Conservation (phyloP, 106 monocot species). For the Triglochin maritima region DNA sequence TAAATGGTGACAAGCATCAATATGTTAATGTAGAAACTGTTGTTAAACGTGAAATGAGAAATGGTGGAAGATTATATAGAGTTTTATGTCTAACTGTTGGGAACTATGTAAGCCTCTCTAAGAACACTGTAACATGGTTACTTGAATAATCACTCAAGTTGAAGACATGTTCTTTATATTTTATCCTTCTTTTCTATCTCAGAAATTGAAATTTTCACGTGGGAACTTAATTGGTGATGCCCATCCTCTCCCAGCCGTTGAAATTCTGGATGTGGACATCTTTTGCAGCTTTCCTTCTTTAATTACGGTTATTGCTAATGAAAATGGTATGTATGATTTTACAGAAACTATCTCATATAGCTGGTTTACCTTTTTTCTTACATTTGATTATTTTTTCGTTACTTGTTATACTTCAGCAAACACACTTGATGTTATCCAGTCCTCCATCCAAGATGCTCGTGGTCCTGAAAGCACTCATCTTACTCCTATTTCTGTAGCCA, state of each 20-base stretch:
- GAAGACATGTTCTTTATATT: background rate
- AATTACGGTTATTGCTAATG: slow-evolving; percentile 67
- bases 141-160: background rate
- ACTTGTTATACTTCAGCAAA: slow-evolving; percentile 30
- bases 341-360: background rate
- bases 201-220: slow-evolving; percentile 86
- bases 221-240: slow-evolving; percentile 71
- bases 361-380: background rate
- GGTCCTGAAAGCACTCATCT: slow-evolving; percentile 35
- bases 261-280: slow-evolving; percentile 40
- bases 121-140: background rate
- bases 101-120: slow-evolving; percentile 49
- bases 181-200: slow-evolving; percentile 12
- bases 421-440: slow-evolving; percentile 44
- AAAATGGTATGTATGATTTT: slow-evolving; percentile 42
- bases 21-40: slow-evolving; percentile 16
- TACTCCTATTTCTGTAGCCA: slow-evolving; percentile 53
- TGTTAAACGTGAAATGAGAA: slow-evolving; percentile 20
- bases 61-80: slow-evolving; percentile 34
- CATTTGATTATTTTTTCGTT: slow-evolving; percentile 6
- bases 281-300: slow-evolving; percentile 71
- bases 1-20: slow-evolving; percentile 25
- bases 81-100: slow-evolving; percentile 50
- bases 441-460: slow-evolving; percentile 44
- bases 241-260: slow-evolving; percentile 56